Percentiles rank a stretch among this genome's conserved stretches.
Evolutionary conservation across 768 basidiomycete species (phyloP).

Genomic region (Mycena belliarum): DNA sequence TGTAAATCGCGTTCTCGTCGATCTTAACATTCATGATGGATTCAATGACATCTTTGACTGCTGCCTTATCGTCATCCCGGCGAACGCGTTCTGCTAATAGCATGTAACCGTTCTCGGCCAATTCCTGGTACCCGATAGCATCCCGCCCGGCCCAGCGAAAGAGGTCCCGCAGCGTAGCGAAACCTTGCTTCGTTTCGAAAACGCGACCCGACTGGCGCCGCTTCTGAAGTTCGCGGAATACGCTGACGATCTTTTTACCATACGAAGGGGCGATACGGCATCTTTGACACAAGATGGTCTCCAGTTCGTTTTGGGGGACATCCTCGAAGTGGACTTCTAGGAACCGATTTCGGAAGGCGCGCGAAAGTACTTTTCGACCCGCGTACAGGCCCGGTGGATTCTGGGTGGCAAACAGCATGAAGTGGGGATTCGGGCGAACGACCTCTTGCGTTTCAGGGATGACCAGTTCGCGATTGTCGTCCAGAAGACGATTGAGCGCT

Average conservation of each 20-base stretch:
- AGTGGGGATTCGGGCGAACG: slow-evolving; percentile 89
- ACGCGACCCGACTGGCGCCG: slow-evolving; percentile 87
- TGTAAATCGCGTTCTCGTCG: slow-evolving; percentile 71
- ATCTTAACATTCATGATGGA: slow-evolving; percentile 84
- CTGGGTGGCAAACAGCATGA: slow-evolving; percentile 98
- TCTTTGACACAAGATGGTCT: slow-evolving; percentile 87
- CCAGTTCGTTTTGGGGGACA: slow-evolving; percentile 90
- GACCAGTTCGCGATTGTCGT: slow-evolving; percentile 95
- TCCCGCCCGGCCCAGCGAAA: slow-evolving; percentile 97
- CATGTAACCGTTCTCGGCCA: slow-evolving; percentile 98
- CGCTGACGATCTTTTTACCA: slow-evolving; percentile 84
- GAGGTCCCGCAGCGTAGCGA: slow-evolving; percentile 93
- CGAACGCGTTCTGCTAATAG: slow-evolving; percentile 90
- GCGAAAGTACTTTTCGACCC: slow-evolving; percentile 86
- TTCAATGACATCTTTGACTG: slow-evolving; percentile 94
- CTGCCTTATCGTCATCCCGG: slow-evolving; percentile 78
- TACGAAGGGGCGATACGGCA: slow-evolving; percentile 94
- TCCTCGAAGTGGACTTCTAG: slow-evolving; percentile 97
- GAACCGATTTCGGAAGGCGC: slow-evolving; percentile 96
- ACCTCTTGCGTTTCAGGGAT: slow-evolving; percentile 97
- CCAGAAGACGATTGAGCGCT: slow-evolving; percentile 92
- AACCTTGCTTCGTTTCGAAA: slow-evolving; percentile 97
- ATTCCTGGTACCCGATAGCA: slow-evolving; percentile 85
- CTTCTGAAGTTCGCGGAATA: slow-evolving; percentile 92
- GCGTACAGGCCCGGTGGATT: slow-evolving; percentile 96